Conservation (phyloP, 768 basidiomycete species). For the Auriscalpium orientale region DNA sequence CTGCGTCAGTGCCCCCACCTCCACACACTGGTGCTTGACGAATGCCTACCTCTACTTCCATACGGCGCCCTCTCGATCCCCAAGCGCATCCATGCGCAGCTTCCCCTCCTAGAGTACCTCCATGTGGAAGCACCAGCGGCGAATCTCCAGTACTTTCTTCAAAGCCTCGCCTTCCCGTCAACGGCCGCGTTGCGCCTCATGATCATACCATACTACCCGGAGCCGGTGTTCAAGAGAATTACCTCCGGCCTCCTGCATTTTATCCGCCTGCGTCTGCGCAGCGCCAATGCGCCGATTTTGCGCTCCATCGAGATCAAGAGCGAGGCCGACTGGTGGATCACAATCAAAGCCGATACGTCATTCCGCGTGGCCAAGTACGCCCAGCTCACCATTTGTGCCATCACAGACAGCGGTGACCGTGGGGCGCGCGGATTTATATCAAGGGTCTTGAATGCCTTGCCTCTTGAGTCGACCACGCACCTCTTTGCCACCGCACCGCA, state of each 20-base stretch:
- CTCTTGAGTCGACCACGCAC: neutral
- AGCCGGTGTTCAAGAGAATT: neutral
- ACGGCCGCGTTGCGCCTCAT: neutral
- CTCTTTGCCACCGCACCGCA: neutral
- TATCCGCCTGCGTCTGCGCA: neutral
- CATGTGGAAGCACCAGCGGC: neutral
- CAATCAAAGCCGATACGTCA: neutral
- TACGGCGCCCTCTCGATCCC: neutral
- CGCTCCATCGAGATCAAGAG: neutral
- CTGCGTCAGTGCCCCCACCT: neutral
- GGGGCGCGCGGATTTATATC: neutral
- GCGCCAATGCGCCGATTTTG: neutral
- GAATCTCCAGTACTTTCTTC: neutral
- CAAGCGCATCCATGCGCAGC: neutral
- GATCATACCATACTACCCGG: neutral
- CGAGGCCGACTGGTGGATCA: neutral
- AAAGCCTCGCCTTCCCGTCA: neutral
- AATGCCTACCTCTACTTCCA: neutral
- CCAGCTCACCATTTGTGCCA: neutral
- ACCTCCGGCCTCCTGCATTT: neutral
- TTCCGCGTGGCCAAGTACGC: neutral
- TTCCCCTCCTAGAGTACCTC: neutral
- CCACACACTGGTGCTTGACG: neutral
- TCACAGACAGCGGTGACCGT: neutral
- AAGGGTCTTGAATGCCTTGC: neutral